Base-by-base conservation (phyloP, 768 basidiomycete species). In the Mycena belliarum region DNA sequence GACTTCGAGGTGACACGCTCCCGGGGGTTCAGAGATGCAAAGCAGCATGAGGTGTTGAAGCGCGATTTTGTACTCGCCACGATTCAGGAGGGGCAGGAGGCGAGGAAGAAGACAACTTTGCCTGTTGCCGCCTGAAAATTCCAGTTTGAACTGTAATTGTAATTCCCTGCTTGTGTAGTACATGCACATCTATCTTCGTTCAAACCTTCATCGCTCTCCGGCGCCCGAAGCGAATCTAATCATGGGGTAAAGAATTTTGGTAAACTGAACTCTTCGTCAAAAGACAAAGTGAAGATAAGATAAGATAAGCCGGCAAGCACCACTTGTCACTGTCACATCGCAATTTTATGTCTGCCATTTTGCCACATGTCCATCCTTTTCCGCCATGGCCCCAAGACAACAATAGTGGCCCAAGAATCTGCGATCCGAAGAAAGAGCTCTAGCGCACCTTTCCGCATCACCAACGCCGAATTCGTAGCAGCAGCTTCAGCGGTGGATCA, bases 1-100 rank as follows among this genome's bases (percentile, higher is more conserved):
- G 84, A 90, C 57, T 76, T 78, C 8, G 72, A 67, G 14, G 75
- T 86, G 57, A 81, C 84, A 6, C 76, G 80, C 52, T 76, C 80
- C 59, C 82, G 84, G 37, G 84, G 85, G 1, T 82, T 81, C 69
- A 69, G 69, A 35, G 71, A 78, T 2, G 70, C 68, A 12, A 76
- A 72, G 54, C 66, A 71, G 0, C 79, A 80, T 59, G 62, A 68
- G 14, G 73, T 73, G 44, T 38, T 81, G 29, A 75, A 76, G 57
- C 65, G 69, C 6, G 76, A 80, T 52, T 76, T 82, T 46, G 65
- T 80, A 5, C 65, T 82, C 11, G 74, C 76, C 2, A 80, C 76
- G 2, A 64, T 66, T 0, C 74, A 77, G 48, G 75, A 81, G 63
- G 75, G 66, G 15, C 64, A 43, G 16, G 69, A 61, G 35, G 73